Conservation (phyloP, 1,139 yeast genomes). For the Williopsis jadinii region DNA sequence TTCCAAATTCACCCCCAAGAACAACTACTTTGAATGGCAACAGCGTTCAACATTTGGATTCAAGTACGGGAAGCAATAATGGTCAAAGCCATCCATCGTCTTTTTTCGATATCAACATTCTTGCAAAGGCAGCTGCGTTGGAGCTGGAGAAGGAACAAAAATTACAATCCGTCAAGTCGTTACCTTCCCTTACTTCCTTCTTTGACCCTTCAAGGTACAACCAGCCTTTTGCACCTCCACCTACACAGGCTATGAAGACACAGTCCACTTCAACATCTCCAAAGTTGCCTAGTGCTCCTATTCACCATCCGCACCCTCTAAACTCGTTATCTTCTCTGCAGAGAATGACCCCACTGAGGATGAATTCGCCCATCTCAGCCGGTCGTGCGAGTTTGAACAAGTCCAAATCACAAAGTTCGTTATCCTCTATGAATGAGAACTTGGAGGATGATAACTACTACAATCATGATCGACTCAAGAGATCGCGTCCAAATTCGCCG, state of each 20-base stretch:
- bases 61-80: not conserved
- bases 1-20: slow-evolving; percentile 23
- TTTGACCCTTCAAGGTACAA: slow-evolving; percentile 27
- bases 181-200: slow-evolving; percentile 60
- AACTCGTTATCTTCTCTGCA: slow-evolving; percentile 42
- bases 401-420: slow-evolving; percentile 25
- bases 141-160: slow-evolving; percentile 50
- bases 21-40: slow-evolving; percentile 6
- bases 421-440: slow-evolving; percentile 22
- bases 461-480: slow-evolving; percentile 47
- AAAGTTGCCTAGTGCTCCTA: slow-evolving; percentile 20
- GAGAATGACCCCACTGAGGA: slow-evolving; percentile 47
- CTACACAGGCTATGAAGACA: slow-evolving; percentile 15
- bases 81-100: not conserved
- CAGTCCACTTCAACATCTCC: slow-evolving; percentile 22
- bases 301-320: slow-evolving; percentile 30
- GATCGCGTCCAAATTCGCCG: slow-evolving; percentile 77
- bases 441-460: slow-evolving; percentile 40
- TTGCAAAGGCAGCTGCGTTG: slow-evolving; percentile 80
- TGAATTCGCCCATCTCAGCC: slow-evolving; percentile 18
- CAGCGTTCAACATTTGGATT: slow-evolving; percentile 1
- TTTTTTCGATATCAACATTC: slow-evolving; percentile 57
- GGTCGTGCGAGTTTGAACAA: slow-evolving; percentile 12
- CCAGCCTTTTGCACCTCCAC: slow-evolving; percentile 12
- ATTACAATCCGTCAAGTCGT: slow-evolving; percentile 47